Base-by-base conservation (phyloP, 2,329 filamentous ascomycete species). In the Trichophyton mentagrophytes region DNA sequence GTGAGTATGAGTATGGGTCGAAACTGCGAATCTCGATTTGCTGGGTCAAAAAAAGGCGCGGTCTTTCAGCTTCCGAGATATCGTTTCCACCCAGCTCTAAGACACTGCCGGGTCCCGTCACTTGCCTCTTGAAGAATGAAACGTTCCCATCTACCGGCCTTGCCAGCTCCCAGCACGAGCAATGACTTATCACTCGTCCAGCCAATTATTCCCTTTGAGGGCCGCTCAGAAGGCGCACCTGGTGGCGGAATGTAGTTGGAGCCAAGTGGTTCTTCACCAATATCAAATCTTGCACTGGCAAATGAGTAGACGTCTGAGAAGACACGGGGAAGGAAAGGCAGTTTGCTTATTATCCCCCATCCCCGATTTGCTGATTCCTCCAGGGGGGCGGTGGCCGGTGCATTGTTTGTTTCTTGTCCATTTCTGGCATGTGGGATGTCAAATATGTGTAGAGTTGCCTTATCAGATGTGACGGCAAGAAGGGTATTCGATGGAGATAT, bases 381-480 rank as follows among this genome's bases (percentile, higher is more conserved):
- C 33, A 13, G 3, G 69, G 66, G 33, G 64, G 64, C 20, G 11
- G 68, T 66, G n/a, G 40, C 17, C 2, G 60, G 46, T 42, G 60
- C 42, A 44, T 61, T 46, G 33, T 42, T n/a, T 60, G 72, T 72
- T 62, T 71, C 70, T 61, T 69, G 69, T 3, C 66, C 65, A 38
- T 70, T 71, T 36, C 65, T 68, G 40, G 74, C 73, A 59, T 73
- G 71, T 57, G 87, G 86, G 0, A 96, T 80, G 69, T 97, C 90
- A 70, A 96, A 99, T 42, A 99, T 82, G 73, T 99, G 93, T 9
- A 99, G 79, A 0, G 91, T 99, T 4, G 89, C 91, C 75, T 97
- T 99, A 78, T 99, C 93, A 1, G 91, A 96, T 0, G 92, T 97
- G 64, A 90, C 92, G 27, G 93, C 93, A 9, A 97, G 80, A 69